Percentiles rank a stretch among this genome's conserved stretches.
phyloP scores from a whole-genome alignment of 1,284 basidiomycete genomes.

The Trichosporon ovoides region DNA sequence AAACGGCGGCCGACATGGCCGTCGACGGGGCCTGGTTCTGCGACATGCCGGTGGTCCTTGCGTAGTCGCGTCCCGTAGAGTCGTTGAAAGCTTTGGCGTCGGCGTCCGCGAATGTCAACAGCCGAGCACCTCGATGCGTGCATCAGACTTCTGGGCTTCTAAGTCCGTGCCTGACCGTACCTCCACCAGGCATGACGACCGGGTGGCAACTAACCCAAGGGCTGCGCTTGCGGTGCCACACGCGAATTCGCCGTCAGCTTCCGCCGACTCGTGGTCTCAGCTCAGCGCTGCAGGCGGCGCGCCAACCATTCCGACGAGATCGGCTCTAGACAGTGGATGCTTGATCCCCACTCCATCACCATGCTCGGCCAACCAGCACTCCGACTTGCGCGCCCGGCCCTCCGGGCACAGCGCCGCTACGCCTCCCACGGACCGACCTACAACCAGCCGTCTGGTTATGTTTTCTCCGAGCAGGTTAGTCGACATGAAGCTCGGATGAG shows the following conservation, averaged over 20 bases:
- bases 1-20: neutral
- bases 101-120: neutral
- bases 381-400: conserved; percentile 13
- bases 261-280: neutral
- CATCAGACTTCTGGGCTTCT: too few relatives aligned
- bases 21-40: neutral
- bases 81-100: neutral
- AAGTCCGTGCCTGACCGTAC: neutral
- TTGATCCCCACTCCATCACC: conserved; percentile 6
- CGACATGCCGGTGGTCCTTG: neutral
- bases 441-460: conserved; percentile 79
- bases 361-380: conserved; percentile 21
- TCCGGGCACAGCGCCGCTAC: conserved; percentile 18
- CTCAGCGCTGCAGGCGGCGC: neutral
- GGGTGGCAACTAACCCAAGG: neutral
- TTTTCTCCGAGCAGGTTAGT: conserved; percentile 83
- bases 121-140: too few relatives aligned
- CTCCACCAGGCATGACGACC: neutral
- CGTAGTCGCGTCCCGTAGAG: too few relatives aligned
- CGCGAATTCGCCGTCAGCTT: conserved; percentile 8
- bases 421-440: conserved; percentile 75
- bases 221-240: too few relatives aligned
- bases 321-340: neutral
- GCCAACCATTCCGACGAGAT: neutral
- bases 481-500: too few relatives aligned